These are phyloP conservation scores for Phaeophleospora eucalypticola DNA, from an alignment of 2,329 filamentous ascomycete genomes.

Conservation along the genomic window DNA sequence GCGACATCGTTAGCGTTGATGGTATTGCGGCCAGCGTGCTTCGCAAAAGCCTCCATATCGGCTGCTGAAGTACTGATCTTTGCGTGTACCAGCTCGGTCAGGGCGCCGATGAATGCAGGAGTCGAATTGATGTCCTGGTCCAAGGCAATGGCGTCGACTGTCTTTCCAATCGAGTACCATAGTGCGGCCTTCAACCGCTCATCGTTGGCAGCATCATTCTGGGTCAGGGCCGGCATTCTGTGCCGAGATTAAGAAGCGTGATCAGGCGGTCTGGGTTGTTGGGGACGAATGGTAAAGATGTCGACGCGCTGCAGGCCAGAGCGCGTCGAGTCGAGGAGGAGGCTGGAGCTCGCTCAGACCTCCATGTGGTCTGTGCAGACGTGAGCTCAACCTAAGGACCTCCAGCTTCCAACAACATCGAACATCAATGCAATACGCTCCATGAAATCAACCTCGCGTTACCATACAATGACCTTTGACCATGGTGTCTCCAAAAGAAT, in stretches of 20 bases:
- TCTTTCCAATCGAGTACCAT: constrained; percentile 79
- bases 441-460: no score
- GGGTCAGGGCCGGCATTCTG: constrained; percentile 7
- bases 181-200: constrained; percentile 80
- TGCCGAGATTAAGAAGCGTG: background rate
- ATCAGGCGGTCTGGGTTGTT: background rate
- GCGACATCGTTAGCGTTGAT: constrained; percentile 84
- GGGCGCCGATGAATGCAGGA: constrained; percentile 45
- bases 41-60: constrained; percentile 63
- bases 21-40: constrained; percentile 75
- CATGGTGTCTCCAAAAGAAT: no score
- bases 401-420: no score
- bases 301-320: background rate
- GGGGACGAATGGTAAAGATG: background rate
- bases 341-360: no score
- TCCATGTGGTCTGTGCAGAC: no score
- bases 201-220: constrained; percentile 19
- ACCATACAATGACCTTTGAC: no score
- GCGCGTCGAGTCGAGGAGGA: no score
- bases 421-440: no score
- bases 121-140: constrained; percentile 77
- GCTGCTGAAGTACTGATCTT: constrained; percentile 55
- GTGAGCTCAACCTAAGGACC: no score
- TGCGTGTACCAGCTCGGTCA: constrained; percentile 83
- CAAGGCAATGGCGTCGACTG: constrained; percentile 79